Conservation (phyloP, 2,329 filamentous ascomycete genomes). For the Colletotrichum horii region DNA sequence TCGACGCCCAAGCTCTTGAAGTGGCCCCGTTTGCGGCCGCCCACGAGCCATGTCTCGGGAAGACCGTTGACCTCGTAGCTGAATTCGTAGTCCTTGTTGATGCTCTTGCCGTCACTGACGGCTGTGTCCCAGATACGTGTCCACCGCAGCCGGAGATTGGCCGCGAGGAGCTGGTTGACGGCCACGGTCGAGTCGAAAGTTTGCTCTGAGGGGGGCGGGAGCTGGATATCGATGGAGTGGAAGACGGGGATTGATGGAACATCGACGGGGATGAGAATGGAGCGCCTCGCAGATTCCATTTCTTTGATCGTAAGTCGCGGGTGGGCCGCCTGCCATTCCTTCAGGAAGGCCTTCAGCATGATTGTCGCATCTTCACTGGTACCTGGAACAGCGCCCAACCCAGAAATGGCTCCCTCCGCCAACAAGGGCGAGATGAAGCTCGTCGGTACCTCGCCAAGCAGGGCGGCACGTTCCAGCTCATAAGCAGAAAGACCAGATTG, state of each 20-base stretch:
- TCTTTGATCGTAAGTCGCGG: constrained; percentile 35
- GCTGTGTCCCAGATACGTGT: constrained; percentile 66
- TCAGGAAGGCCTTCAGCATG: constrained; percentile 36
- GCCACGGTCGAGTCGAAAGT: constrained; percentile 47
- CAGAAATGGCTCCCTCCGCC: constrained; percentile 56
- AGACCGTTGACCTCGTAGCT: constrained; percentile 81
- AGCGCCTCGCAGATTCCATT: constrained; percentile 43
- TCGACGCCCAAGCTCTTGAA: constrained; percentile 63
- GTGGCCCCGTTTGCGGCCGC: constrained; percentile 79
- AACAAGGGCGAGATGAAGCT: constrained; percentile 47
- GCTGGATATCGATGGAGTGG: constrained; percentile 74
- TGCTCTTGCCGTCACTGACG: constrained; percentile 26
- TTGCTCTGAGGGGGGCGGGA: constrained; percentile 22
- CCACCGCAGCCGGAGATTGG: constrained; percentile 67
- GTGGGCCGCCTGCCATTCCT: constrained; percentile 41
- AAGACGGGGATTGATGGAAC: constrained; percentile 84
- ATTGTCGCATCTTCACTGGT: constrained; percentile 35
- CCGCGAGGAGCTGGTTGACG: constrained; percentile 69
- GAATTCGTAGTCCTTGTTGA: constrained; percentile 65
- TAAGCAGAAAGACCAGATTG: constrained; percentile 48
- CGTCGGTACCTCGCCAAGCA: constrained; percentile 58
- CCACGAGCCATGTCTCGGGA: constrained; percentile 82
- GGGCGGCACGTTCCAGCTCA: constrained; percentile 61
- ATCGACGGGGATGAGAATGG: constrained; percentile 88
- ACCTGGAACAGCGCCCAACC: constrained; percentile 48